Conservation (phyloP, 306 rosid genomes). For the Mimosa bimucronata region DNA sequence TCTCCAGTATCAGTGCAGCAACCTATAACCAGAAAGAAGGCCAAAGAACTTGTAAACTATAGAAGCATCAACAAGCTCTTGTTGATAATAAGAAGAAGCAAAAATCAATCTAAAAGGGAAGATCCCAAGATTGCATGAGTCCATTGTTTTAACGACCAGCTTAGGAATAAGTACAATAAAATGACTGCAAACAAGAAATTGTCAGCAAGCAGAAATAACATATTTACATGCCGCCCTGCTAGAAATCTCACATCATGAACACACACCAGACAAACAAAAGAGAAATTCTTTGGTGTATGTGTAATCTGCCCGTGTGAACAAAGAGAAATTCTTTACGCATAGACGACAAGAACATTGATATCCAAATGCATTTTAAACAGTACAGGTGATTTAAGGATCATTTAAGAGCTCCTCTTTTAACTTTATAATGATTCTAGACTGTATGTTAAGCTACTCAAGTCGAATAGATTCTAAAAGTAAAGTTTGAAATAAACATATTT, state of each 20-base stretch:
- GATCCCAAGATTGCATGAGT: conserved; percentile 25
- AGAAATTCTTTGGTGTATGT: neutral
- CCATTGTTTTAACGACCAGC: conserved; percentile 14
- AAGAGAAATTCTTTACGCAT: too few species aligned
- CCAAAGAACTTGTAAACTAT: conserved; percentile 29
- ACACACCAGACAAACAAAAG: conserved; percentile 1
- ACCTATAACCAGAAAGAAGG: conserved; percentile 59
- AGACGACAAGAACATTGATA: neutral
- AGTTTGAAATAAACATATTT: conserved; percentile 22
- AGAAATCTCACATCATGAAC: conserved; percentile 29
- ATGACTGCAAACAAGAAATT: conserved; percentile 16
- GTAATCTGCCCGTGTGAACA: neutral
- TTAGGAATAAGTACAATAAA: neutral
- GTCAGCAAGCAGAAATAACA: conserved; percentile 18
- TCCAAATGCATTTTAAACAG: conserved; percentile 2
- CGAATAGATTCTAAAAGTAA: neutral
- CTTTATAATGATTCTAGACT: neutral
- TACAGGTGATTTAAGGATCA: neutral
- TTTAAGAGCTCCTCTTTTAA: neutral
- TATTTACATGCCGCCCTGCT: conserved; percentile 18
- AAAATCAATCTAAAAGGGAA: conserved; percentile 26
- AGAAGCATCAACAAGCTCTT: conserved; percentile 14
- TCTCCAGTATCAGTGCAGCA: conserved; percentile 87
- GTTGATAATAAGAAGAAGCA: conserved; percentile 34
- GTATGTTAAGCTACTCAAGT: neutral